Percentiles rank a stretch among this genome's conserved stretches.
phyloP scores from a whole-genome alignment of 176 grass and related monocot species.

The Phoenix dactylifera region DNA sequence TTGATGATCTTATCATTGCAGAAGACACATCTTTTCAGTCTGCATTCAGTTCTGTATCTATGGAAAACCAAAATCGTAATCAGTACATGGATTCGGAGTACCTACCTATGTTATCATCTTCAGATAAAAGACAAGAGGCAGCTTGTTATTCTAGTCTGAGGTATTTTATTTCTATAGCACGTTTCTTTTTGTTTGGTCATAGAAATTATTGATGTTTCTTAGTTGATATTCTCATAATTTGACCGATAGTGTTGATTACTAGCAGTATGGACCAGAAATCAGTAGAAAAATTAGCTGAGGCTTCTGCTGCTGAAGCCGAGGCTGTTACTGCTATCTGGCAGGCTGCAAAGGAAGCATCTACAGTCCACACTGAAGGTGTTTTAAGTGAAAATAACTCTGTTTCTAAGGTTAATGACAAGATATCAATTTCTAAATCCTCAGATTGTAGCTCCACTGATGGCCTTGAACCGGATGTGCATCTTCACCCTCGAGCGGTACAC shows the following conservation, averaged over 20 bases:
- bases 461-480: slow-evolving; percentile 72
- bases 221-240: slow-evolving; percentile 2
- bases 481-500: slow-evolving; percentile 86
- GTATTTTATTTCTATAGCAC: slow-evolving; percentile 7
- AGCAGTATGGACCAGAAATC: slow-evolving; percentile 65
- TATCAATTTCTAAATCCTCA: slow-evolving; percentile 31
- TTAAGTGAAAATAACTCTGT: slow-evolving; percentile 76
- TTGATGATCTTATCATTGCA: slow-evolving; percentile 80
- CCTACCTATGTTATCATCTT: slow-evolving; percentile 30
- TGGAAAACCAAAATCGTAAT: slow-evolving; percentile 45
- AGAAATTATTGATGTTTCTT: slow-evolving; percentile 11
- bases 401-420: slow-evolving; percentile 57
- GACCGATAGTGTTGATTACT: neutral
- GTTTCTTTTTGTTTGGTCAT: neutral
- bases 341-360: slow-evolving; percentile 76
- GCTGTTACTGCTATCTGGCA: slow-evolving; percentile 87
- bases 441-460: slow-evolving; percentile 35
- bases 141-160: slow-evolving; percentile 15
- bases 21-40: slow-evolving; percentile 80
- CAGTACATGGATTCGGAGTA: slow-evolving; percentile 34
- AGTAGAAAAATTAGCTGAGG: slow-evolving; percentile 79
- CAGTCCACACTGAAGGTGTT: slow-evolving; percentile 60
- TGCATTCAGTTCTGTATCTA: slow-evolving; percentile 39
- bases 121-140: slow-evolving; percentile 43
- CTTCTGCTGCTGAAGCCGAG: slow-evolving; percentile 94